Evolutionary conservation across 2,329 filamentous ascomycete species (phyloP).

Genomic region (Fusarium robinianum): DNA sequence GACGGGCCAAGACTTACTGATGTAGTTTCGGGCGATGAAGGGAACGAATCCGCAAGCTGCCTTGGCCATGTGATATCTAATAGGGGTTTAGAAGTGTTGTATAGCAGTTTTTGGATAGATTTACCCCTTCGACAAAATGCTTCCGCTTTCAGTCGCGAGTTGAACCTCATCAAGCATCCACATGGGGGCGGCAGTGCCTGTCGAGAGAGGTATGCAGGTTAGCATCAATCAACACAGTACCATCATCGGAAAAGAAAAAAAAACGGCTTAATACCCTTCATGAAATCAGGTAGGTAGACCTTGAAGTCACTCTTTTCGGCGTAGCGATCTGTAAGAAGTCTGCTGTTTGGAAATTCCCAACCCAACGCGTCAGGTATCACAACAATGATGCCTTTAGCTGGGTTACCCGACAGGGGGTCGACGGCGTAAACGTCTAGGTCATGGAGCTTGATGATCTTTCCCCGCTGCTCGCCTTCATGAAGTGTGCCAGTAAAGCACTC

Average conservation of each 20-base stretch:
- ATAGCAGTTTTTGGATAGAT: slow-evolving; percentile 6
- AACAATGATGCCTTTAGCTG: neutral
- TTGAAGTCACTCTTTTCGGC: neutral
- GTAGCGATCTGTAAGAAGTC: slow-evolving; percentile 1
- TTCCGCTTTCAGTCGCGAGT: slow-evolving; percentile 25
- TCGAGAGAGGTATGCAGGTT: no score
- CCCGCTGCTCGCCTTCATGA: neutral
- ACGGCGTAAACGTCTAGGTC: neutral
- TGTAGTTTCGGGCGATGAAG: slow-evolving; percentile 39
- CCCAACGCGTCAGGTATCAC: slow-evolving; percentile 3
- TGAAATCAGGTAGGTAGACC: slow-evolving; percentile 2
- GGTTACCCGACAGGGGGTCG: neutral
- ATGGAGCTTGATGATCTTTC: neutral
- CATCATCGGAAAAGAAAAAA: no score
- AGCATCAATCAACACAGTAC: no score
- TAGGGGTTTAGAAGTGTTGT: neutral
- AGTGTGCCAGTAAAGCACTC: neutral
- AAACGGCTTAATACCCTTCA: no score
- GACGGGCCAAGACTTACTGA: slow-evolving; percentile 38
- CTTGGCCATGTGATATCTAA: slow-evolving; percentile 34
- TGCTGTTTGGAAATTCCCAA: slow-evolving; percentile 2
- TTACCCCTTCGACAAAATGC: slow-evolving; percentile 38
- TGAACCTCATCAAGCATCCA: slow-evolving; percentile 39
- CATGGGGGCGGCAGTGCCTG: slow-evolving; percentile 40
- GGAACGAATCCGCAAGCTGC: slow-evolving; percentile 37